Conservation (phyloP, 208 protist species). For the Trypanosomatidae sp. region DNA sequence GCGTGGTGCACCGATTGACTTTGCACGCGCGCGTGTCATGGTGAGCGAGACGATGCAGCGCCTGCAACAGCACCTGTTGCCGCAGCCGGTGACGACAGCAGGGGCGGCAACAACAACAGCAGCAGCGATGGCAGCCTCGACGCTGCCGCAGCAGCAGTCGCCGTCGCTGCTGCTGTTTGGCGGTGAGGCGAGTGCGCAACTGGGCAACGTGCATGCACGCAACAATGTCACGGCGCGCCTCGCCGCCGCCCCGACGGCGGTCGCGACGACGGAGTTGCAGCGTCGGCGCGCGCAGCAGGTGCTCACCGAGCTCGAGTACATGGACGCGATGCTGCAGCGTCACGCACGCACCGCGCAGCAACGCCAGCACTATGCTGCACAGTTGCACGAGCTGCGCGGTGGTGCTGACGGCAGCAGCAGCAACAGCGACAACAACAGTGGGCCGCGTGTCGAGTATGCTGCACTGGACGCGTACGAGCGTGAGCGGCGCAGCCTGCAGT, state of each 20-base stretch:
- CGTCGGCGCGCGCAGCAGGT: slow-evolving; percentile 42
- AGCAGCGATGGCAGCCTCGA: too few relatives aligned
- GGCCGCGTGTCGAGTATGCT: slow-evolving; percentile 18
- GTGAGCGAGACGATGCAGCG: slow-evolving; percentile 7
- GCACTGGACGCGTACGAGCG: slow-evolving; percentile 30
- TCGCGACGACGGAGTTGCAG: slow-evolving; percentile 29
- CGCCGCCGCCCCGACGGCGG: slow-evolving; percentile 4
- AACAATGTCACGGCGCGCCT: too few relatives aligned
- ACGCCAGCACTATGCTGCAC: slow-evolving; percentile 10
- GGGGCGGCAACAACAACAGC: too few relatives aligned
- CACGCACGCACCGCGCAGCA: slow-evolving; percentile 21
- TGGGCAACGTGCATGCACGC: too few relatives aligned
- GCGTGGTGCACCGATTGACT: slow-evolving; percentile 16
- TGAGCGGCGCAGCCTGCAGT: slow-evolving; percentile 50
- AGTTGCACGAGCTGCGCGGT: slow-evolving; percentile 39
- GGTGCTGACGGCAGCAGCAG: background rate
- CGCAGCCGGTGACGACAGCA: too few relatives aligned
- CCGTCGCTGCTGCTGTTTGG: too few relatives aligned
- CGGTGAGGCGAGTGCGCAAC: too few relatives aligned
- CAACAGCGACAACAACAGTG: background rate
- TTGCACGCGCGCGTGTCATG: slow-evolving; percentile 5
- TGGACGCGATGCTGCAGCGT: slow-evolving; percentile 23
- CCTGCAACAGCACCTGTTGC: slow-evolving; percentile 13
- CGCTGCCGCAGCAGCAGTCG: too few relatives aligned
- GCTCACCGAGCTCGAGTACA: slow-evolving; percentile 40